These are phyloP conservation scores for Glomus cerebriforme DNA, from an alignment of 192 early-diverging fungal genomes.

Conservation along the genomic window DNA sequence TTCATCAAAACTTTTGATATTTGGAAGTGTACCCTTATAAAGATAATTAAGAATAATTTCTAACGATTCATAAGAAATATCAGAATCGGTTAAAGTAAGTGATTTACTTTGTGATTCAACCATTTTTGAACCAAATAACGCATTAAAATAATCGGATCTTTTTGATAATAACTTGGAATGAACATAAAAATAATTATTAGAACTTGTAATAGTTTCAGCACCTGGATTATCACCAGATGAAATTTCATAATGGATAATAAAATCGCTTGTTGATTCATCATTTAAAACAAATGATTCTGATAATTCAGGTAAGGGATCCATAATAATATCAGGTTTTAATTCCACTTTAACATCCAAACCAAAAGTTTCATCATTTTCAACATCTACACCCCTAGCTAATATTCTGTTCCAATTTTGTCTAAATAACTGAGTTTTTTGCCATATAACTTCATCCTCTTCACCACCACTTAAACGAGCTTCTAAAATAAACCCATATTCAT, in stretches of 20 bases:
- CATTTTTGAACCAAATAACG: background rate
- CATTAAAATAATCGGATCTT: background rate
- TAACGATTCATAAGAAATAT: background rate
- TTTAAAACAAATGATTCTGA: background rate
- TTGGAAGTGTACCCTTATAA: background rate
- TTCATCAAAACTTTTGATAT: background rate
- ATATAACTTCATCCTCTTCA: no score
- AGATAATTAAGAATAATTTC: constrained; percentile 1
- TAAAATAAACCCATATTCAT: constrained; percentile 6
- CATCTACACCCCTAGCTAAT: background rate
- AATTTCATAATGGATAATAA: background rate
- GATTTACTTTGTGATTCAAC: background rate
- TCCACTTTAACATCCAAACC: background rate
- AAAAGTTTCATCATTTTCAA: background rate
- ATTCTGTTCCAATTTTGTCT: background rate
- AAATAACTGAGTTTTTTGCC: no score
- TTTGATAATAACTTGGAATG: background rate
- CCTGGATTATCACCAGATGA: background rate
- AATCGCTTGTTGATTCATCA: background rate
- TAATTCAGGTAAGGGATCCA: constrained; percentile 7
- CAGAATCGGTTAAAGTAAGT: background rate
- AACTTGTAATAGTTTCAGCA: no score
- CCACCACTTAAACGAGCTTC: background rate
- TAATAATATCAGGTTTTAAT: background rate
- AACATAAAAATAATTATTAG: background rate